Evolutionary conservation across 83 land plant genomes (phyloP).

Genomic region (Picea mariana): DNA sequence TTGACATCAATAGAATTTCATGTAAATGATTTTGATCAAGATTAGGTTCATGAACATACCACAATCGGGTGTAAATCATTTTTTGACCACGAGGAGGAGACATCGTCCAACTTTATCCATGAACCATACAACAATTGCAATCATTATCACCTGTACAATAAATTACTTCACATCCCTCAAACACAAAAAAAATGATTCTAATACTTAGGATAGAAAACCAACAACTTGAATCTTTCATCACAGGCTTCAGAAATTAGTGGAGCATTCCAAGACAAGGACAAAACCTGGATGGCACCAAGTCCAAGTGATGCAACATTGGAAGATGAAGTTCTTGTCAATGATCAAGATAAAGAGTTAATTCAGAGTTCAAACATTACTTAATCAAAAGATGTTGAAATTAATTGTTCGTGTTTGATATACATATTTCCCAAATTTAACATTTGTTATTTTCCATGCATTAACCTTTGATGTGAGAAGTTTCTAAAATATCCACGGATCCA

Average conservation of each 20-base stretch:
- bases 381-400: not conserved
- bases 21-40: not conserved
- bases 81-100: constrained; percentile 75
- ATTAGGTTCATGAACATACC: not conserved
- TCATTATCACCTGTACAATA: constrained; percentile 67
- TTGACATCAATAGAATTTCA: constrained; percentile 2
- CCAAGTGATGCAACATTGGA: constrained; percentile 70
- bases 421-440: too few relatives aligned
- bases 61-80: not conserved
- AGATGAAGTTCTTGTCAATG: constrained; percentile 57
- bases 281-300: constrained; percentile 76
- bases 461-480: not conserved
- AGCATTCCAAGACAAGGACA: not conserved
- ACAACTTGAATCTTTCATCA: not conserved
- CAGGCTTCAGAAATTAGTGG: not conserved
- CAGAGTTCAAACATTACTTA: not conserved
- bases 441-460: not conserved
- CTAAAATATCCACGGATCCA: not conserved
- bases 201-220: not conserved
- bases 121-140: constrained; percentile 77
- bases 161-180: not conserved
- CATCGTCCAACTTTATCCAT: constrained; percentile 91
- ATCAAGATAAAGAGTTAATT: not conserved
- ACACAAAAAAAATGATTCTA: not conserved
- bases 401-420: not conserved